Conservation (phyloP, 1,139 yeast species). For the Suzukiozyma palmioleophila region DNA sequence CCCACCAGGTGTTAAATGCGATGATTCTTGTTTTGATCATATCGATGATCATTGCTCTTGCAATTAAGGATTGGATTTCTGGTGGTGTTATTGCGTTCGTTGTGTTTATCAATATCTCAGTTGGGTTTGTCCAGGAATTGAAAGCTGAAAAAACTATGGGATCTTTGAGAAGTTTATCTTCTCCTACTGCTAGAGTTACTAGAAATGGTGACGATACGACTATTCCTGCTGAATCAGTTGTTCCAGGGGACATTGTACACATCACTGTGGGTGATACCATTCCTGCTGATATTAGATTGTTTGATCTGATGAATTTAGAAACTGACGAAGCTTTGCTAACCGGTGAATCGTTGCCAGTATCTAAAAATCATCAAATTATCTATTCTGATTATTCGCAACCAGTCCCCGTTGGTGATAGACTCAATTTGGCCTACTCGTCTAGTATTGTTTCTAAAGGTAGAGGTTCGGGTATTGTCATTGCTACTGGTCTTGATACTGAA, state of each 20-base stretch:
- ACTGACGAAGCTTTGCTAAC: conserved; percentile 52
- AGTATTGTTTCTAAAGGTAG: conserved; percentile 45
- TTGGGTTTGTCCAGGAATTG: conserved; percentile 32
- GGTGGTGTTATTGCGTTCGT: conserved; percentile 28
- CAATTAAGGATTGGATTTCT: conserved; percentile 27
- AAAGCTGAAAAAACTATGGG: conserved; percentile 40
- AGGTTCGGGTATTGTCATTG: conserved; percentile 42
- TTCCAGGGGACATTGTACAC: conserved; percentile 48
- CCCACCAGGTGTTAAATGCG: conserved; percentile 50
- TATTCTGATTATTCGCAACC: conserved; percentile 21
- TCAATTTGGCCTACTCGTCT: conserved; percentile 44
- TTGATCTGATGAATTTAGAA: conserved; percentile 35
- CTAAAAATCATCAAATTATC: conserved; percentile 23
- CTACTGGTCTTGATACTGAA: conserved; percentile 45
- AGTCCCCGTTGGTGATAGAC: conserved; percentile 38
- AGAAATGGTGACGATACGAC: conserved; percentile 34
- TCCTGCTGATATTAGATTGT: conserved; percentile 47
- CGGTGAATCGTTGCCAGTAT: conserved; percentile 48
- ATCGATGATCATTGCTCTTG: conserved; percentile 32
- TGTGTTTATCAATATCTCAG: conserved; percentile 26
- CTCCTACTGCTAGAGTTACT: conserved; percentile 36
- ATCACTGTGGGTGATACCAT: conserved; percentile 44
- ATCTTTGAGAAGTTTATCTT: conserved; percentile 25
- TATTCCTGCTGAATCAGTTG: conserved; percentile 38
- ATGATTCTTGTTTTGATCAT: conserved; percentile 34